phyloP scores from a whole-genome alignment of 768 basidiomycete species.

The Suillus americanus region DNA sequence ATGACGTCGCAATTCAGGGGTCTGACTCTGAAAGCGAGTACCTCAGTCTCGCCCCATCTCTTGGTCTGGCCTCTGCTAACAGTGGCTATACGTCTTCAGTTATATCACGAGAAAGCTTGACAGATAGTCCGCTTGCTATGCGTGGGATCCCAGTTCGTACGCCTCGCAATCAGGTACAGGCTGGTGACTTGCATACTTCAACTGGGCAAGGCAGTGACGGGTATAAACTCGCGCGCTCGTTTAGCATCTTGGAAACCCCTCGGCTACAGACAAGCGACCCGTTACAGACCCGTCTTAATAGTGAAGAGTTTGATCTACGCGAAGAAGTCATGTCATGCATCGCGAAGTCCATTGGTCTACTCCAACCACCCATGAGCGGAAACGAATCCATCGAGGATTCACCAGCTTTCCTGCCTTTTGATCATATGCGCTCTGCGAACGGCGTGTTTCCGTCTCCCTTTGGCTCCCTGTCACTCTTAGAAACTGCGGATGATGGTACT shows the following conservation, averaged over 20 bases:
- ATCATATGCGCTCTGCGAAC: conserved; percentile 31
- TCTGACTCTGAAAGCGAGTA: conserved; percentile 60
- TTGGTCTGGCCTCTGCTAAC: conserved; percentile 7
- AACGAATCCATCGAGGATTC: conserved; percentile 66
- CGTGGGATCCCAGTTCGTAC: conserved; percentile 27
- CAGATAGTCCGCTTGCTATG: conserved; percentile 25
- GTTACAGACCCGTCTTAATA: conserved; percentile 29
- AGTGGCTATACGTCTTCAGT: conserved; percentile 16
- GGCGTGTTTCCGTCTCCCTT: conserved; percentile 63
- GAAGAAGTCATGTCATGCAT: conserved; percentile 98
- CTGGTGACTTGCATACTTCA: conserved; percentile 73
- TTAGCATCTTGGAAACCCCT: conserved; percentile 53
- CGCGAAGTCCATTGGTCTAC: conserved; percentile 92
- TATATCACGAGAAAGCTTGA: conserved; percentile 23
- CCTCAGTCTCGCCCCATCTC: conserved; percentile 36
- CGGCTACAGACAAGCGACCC: conserved; percentile 32
- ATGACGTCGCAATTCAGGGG: conserved; percentile 45
- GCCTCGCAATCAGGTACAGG: conserved; percentile 66
- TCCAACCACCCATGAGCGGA: conserved; percentile 80
- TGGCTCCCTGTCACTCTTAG: conserved; percentile 70
- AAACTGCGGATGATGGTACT: conserved; percentile 63
- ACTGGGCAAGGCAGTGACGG: conserved; percentile 47
- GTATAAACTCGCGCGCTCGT: conserved; percentile 47
- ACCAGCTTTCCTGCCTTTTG: conserved; percentile 56
- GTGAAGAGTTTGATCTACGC: conserved; percentile 88